Conservation (phyloP, 441 rosid genomes). For the Populus tomentosa region DNA sequence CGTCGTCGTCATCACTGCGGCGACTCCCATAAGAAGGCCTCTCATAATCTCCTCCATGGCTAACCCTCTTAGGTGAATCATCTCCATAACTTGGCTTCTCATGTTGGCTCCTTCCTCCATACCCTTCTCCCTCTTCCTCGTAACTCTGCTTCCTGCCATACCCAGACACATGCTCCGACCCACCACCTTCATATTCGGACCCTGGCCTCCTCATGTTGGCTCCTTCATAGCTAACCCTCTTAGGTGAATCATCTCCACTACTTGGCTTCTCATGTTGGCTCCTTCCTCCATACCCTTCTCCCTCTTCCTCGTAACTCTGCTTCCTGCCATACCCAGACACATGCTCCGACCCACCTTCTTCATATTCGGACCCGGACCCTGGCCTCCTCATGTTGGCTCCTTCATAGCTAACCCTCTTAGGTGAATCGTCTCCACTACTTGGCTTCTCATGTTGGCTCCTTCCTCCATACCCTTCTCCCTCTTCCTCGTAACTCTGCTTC, state of each 20-base stretch:
- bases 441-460: conserved; percentile 18
- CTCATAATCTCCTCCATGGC: conserved; percentile 38
- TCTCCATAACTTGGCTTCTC: conserved; percentile 16
- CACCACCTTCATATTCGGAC: conserved; percentile 20
- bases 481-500: background rate
- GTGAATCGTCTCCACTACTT: background rate
- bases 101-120: conserved; percentile 7
- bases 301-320: background rate
- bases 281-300: background rate
- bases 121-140: background rate
- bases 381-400: conserved; percentile 28
- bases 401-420: conserved; percentile 5
- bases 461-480: conserved; percentile 9
- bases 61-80: background rate
- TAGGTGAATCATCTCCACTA: background rate
- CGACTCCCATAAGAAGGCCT: conserved; percentile 27
- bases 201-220: conserved; percentile 21
- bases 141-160: background rate
- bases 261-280: conserved; percentile 21
- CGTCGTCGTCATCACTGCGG: conserved; percentile 15
- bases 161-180: background rate
- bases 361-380: conserved; percentile 21
- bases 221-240: conserved; percentile 17
- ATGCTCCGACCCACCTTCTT: conserved; percentile 1
- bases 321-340: background rate